A percentile compares a stretch with the other conserved stretches of the same genome.
Evolutionary conservation across 2,329 filamentous ascomycete genomes (phyloP).

Genomic region (Rutstroemia sp.): DNA sequence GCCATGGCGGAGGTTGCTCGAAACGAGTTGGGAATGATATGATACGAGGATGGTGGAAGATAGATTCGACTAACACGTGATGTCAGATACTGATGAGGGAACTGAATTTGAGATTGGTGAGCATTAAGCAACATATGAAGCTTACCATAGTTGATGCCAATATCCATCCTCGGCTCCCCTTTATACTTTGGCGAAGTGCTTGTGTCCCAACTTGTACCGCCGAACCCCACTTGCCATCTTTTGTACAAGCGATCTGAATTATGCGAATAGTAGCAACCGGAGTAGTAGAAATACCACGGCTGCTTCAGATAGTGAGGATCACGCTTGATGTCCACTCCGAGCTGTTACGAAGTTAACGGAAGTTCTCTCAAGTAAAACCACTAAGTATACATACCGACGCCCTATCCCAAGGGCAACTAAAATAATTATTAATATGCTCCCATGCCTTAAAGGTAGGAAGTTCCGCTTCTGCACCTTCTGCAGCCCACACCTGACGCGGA

Average conservation of each 20-base stretch:
- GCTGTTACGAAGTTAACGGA: background rate
- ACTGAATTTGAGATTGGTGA: no score
- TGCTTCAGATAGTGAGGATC: background rate
- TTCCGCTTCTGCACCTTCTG: background rate
- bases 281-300: conserved; percentile 18
- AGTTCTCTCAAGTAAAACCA: background rate
- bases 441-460: background rate
- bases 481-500: background rate
- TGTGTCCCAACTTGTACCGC: conserved; percentile 15
- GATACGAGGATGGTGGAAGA: background rate
- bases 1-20: background rate
- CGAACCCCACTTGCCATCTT: conserved; percentile 15
- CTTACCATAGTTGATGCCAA: background rate
- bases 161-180: conserved; percentile 2
- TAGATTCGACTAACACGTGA: background rate
- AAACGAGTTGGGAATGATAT: background rate
- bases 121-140: background rate
- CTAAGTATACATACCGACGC: conserved; percentile 11
- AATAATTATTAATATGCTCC: conserved; percentile 18
- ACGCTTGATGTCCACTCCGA: background rate
- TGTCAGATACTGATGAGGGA: background rate
- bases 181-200: conserved; percentile 12
- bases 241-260: conserved; percentile 14
- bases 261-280: conserved; percentile 14
- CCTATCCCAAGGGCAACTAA: conserved; percentile 18